These are phyloP conservation scores for Phytophthora quininea DNA, from an alignment of 352 stramenopile species.

Conservation along the genomic window DNA sequence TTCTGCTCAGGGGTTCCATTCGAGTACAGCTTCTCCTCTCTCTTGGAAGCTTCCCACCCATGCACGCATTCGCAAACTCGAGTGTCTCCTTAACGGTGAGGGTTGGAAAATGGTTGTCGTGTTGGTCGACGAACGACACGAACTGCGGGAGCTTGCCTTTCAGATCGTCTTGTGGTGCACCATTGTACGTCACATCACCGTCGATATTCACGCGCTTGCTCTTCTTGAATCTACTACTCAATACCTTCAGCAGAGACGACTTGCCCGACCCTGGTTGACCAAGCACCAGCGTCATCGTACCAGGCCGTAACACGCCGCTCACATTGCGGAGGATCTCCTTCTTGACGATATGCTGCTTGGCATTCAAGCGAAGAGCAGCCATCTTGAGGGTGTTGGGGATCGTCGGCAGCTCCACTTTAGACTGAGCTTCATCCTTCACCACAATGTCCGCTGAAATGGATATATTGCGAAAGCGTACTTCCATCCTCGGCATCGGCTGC, in stretches of 20 bases:
- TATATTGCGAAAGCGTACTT: slow-evolving; percentile 41
- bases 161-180: neutral
- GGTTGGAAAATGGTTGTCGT: slow-evolving; percentile 49
- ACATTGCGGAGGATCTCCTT: slow-evolving; percentile 55
- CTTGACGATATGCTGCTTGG: slow-evolving; percentile 42
- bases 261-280: slow-evolving; percentile 25
- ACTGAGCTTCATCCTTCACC: slow-evolving; percentile 19
- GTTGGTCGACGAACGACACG: slow-evolving; percentile 41
- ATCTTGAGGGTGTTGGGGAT: slow-evolving; percentile 25
- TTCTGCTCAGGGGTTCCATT: slow-evolving; percentile 13
- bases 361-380: slow-evolving; percentile 11
- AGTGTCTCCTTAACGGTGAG: slow-evolving; percentile 54
- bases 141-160: slow-evolving; percentile 35
- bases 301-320: slow-evolving; percentile 28
- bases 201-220: slow-evolving; percentile 2
- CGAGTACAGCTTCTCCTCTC: slow-evolving; percentile 10
- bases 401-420: slow-evolving; percentile 28
- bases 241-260: slow-evolving; percentile 18
- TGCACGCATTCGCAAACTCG: slow-evolving; percentile 37
- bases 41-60: slow-evolving; percentile 4
- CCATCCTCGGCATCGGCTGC: slow-evolving; percentile 30
- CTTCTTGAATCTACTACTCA: slow-evolving; percentile 8
- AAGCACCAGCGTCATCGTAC: slow-evolving; percentile 21
- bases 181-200: slow-evolving; percentile 15
- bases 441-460: slow-evolving; percentile 34